phyloP scores from a whole-genome alignment of 768 basidiomycete genomes.

The Boletus tomentosulus region DNA sequence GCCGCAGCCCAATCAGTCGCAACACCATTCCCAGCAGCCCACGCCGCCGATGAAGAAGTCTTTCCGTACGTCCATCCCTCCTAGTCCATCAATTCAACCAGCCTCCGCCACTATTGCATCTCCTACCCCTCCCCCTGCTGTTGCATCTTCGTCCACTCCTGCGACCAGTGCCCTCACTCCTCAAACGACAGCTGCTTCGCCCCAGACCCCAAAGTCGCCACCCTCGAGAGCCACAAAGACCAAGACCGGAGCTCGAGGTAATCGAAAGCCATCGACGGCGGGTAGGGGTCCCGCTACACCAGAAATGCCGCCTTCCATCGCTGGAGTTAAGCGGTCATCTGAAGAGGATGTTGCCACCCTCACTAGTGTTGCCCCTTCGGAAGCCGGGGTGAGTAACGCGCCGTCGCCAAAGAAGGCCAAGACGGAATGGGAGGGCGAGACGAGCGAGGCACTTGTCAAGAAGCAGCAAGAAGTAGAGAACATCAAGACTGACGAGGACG shows the following conservation, averaged over 20 bases:
- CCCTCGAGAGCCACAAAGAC: constrained; percentile 53
- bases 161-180: constrained; percentile 41
- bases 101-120: constrained; percentile 14
- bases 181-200: constrained; percentile 46
- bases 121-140: constrained; percentile 45
- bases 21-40: constrained; percentile 6
- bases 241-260: constrained; percentile 30
- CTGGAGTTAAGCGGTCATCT: constrained; percentile 32
- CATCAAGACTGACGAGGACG: constrained; percentile 66
- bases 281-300: constrained; percentile 33
- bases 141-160: constrained; percentile 47
- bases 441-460: constrained; percentile 46
- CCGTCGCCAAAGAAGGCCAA: constrained; percentile 71
- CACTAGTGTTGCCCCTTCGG: constrained; percentile 30
- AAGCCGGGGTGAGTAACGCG: constrained; percentile 37
- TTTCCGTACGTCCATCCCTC: constrained; percentile 13
- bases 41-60: constrained; percentile 16
- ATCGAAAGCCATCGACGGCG: constrained; percentile 30
- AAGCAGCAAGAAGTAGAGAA: constrained; percentile 37
- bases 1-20: constrained; percentile 5
- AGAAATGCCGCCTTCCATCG: constrained; percentile 30
- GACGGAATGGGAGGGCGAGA: constrained; percentile 65
- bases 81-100: constrained; percentile 22
- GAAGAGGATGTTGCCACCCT: constrained; percentile 32
- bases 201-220: constrained; percentile 68